These are phyloP conservation scores for Fistulinella cinereoalba DNA, from an alignment of 1,284 basidiomycete genomes.

Conservation along the genomic window DNA sequence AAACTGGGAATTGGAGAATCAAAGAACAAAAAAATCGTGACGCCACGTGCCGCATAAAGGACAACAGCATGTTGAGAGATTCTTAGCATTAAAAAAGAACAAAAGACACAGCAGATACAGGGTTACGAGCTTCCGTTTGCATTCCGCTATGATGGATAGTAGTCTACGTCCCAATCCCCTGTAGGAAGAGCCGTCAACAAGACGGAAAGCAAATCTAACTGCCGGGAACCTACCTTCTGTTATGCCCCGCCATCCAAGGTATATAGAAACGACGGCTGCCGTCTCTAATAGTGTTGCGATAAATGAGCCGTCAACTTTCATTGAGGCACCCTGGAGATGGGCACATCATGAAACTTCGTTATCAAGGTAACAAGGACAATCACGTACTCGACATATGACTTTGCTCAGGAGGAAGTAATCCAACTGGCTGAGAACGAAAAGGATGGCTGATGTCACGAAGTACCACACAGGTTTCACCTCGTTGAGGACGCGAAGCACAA, in stretches of 20 bases:
- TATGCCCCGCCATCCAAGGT: slow-evolving; percentile 78
- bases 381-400: slow-evolving; percentile 70
- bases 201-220: background rate
- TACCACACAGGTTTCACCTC: slow-evolving; percentile 72
- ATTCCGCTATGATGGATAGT: slow-evolving; percentile 23
- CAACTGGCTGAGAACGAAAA: slow-evolving; percentile 75
- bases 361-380: background rate
- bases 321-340: slow-evolving; percentile 48
- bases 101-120: slow-evolving; percentile 15
- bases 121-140: background rate
- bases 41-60: slow-evolving; percentile 8
- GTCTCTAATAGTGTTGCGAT: slow-evolving; percentile 77
- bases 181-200: slow-evolving; percentile 6
- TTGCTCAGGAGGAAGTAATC: slow-evolving; percentile 75
- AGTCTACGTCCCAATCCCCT: slow-evolving; percentile 35
- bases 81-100: background rate
- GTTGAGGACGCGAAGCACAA: slow-evolving; percentile 66
- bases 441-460: slow-evolving; percentile 59
- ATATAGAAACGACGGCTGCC: slow-evolving; percentile 64
- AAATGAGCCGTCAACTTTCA: slow-evolving; percentile 78
- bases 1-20: background rate
- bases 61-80: slow-evolving; percentile 6
- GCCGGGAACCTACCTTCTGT: slow-evolving; percentile 65
- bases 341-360: slow-evolving; percentile 8
- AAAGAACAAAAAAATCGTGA: background rate